Conservation (phyloP, 2,329 filamentous ascomycete species). For the Tolypocladium tropicale region DNA sequence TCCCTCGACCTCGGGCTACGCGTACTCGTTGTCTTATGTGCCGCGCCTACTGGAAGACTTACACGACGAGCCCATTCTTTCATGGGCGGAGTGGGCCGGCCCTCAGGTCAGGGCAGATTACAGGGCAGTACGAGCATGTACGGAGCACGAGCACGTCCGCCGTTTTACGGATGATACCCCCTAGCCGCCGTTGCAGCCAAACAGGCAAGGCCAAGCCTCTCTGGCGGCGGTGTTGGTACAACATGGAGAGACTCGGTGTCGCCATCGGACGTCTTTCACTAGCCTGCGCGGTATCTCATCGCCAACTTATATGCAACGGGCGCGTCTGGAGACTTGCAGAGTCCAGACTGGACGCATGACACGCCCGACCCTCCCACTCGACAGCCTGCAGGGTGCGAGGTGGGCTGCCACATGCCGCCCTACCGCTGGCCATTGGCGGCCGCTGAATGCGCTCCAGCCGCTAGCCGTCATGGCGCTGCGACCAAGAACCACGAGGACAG, state of each 20-base stretch:
- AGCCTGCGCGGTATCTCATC: background rate
- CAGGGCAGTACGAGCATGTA: too few species aligned
- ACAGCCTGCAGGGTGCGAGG: background rate
- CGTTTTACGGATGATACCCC: too few species aligned
- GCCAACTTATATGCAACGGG: background rate
- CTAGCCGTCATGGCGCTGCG: background rate
- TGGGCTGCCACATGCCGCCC: constrained; percentile 6
- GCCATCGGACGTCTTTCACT: background rate
- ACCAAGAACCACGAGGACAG: background rate
- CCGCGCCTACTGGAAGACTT: background rate
- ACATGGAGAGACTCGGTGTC: background rate
- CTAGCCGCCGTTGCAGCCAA: background rate
- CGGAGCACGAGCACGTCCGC: background rate
- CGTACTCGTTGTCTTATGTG: background rate
- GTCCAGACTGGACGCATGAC: constrained; percentile 10
- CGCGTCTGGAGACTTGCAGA: background rate
- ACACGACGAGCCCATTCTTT: background rate
- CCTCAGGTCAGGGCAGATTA: background rate
- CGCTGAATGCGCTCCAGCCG: background rate
- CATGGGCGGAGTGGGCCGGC: background rate
- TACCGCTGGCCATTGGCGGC: constrained; percentile 1
- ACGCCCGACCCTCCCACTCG: too few species aligned
- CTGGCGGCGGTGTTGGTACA: background rate
- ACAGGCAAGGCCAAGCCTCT: background rate
- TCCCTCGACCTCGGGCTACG: background rate